Conservation (phyloP, 2,329 filamentous ascomycete species). For the Amphichorda felina region DNA sequence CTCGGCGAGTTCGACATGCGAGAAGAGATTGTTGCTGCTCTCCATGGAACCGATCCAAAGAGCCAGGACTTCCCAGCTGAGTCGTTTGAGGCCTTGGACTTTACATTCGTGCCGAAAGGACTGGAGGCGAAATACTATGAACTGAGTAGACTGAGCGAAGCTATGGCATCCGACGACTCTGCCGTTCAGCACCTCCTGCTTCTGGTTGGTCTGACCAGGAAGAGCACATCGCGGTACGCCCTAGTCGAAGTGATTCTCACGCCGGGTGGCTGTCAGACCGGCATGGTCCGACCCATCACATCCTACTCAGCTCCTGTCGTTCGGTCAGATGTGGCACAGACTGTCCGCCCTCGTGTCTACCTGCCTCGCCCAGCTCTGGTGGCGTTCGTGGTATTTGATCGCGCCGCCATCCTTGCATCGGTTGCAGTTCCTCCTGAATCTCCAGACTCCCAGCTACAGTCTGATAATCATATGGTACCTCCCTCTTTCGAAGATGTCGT, state of each 20-base stretch:
- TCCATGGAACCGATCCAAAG: constrained; percentile 42
- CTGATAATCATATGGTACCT: constrained; percentile 50
- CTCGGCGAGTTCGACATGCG: constrained; percentile 61
- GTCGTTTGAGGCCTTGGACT: constrained; percentile 66
- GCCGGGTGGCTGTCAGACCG: constrained; percentile 39
- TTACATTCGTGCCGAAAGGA: constrained; percentile 53
- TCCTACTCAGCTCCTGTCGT: constrained; percentile 47
- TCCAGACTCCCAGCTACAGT: constrained; percentile 64
- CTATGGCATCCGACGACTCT: constrained; percentile 35
- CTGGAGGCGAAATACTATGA: constrained; percentile 36
- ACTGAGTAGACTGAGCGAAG: constrained; percentile 37
- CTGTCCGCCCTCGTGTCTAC: constrained; percentile 52
- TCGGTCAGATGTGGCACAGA: constrained; percentile 18
- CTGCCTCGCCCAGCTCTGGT: constrained; percentile 70
- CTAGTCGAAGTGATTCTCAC: constrained; percentile 61
- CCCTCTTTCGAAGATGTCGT: constrained; percentile 77
- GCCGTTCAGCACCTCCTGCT: constrained; percentile 47
- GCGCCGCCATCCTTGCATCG: constrained; percentile 67
- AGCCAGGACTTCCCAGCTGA: constrained; percentile 37
- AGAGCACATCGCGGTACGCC: constrained; percentile 50
- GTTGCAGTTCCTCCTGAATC: constrained; percentile 55
- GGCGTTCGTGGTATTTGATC: constrained; percentile 71
- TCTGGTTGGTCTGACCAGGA: constrained; percentile 44
- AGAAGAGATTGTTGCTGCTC: constrained; percentile 47
- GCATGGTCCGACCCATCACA: constrained; percentile 56